A percentile compares a stretch with the other conserved stretches of the same genome.
phyloP scores from a whole-genome alignment of 192 early-diverging fungal species.

The Backusella australiensis region DNA sequence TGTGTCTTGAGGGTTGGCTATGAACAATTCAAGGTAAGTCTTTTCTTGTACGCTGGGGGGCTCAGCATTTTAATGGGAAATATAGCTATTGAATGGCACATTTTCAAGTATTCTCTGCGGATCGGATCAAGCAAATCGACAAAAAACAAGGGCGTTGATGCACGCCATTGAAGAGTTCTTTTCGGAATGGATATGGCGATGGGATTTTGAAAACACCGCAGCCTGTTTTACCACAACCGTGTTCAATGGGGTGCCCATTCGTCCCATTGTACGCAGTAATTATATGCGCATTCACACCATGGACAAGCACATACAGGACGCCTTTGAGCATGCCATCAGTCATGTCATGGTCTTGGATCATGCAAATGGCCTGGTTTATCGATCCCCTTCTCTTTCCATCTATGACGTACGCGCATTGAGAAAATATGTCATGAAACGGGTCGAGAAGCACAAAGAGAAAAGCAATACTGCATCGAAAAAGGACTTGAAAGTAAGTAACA shows the following conservation, averaged over 20 bases:
- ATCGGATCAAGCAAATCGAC: conserved; percentile 27
- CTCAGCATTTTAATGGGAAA: too few relatives aligned
- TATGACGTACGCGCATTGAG: conserved; percentile 23
- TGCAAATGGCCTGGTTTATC: conserved; percentile 25
- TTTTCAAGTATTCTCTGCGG: conserved; percentile 27
- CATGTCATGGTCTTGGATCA: conserved; percentile 31
- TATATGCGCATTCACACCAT: conserved; percentile 28
- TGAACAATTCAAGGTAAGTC: conserved; percentile 49
- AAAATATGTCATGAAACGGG: conserved; percentile 27
- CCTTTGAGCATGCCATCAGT: conserved; percentile 10
- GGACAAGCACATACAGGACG: background rate
- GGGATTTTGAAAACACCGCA: conserved; percentile 50
- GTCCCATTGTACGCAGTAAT: conserved; percentile 20
- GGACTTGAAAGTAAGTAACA: conserved; percentile 10
- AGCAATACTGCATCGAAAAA: conserved; percentile 8
- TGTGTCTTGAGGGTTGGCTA: conserved; percentile 49
- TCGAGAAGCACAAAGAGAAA: conserved; percentile 10
- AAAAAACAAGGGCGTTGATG: conserved; percentile 28
- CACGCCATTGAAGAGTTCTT: conserved; percentile 56
- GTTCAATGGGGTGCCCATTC: conserved; percentile 35
- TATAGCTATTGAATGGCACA: conserved; percentile 42
- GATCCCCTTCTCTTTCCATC: conserved; percentile 17
- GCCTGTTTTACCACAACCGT: conserved; percentile 29
- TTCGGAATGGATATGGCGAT: conserved; percentile 55
- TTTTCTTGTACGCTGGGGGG: background rate